Conservation (phyloP, 805 yeast genomes). For the Candida gorgasii region DNA sequence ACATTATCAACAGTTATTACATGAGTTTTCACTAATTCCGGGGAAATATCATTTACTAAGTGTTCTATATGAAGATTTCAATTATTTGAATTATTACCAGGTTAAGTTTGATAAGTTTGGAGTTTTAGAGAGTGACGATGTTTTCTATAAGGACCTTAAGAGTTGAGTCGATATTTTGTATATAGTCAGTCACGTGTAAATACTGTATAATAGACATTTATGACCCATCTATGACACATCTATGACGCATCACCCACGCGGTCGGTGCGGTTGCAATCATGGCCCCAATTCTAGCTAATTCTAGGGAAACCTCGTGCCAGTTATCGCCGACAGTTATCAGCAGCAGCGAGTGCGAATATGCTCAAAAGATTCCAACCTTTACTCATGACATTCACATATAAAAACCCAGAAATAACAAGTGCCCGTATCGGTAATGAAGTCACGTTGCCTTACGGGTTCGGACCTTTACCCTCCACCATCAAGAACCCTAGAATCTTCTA, state of each 20-base stretch:
- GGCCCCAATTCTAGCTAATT: no score
- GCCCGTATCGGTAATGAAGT: slow-evolving; percentile 23
- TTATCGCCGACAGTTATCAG: no score
- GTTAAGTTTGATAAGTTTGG: slow-evolving; percentile 7
- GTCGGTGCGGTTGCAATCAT: no score
- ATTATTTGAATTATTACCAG: slow-evolving; percentile 10
- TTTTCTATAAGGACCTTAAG: not conserved
- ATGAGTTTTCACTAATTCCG: not conserved
- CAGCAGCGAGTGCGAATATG: no score
- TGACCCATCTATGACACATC: no score
- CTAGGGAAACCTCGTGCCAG: no score
- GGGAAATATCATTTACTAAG: slow-evolving; percentile 3
- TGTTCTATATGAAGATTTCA: slow-evolving; percentile 9
- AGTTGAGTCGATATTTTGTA: not conserved
- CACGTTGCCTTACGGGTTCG: slow-evolving; percentile 31
- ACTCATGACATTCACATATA: slow-evolving; percentile 7
- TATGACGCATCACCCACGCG: no score
- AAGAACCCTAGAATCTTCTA: slow-evolving; percentile 52
- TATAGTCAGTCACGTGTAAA: no score
- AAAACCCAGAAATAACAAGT: slow-evolving; percentile 9
- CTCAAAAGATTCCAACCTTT: not conserved
- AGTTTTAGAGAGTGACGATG: not conserved
- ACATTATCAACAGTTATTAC: slow-evolving; percentile 13
- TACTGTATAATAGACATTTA: no score
- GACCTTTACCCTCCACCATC: slow-evolving; percentile 30